Percentiles rank a stretch among this genome's conserved stretches.
Conservation (phyloP, 225 moss, liverwort and hornwort species). For the Rhytidiadelphus loreus region DNA sequence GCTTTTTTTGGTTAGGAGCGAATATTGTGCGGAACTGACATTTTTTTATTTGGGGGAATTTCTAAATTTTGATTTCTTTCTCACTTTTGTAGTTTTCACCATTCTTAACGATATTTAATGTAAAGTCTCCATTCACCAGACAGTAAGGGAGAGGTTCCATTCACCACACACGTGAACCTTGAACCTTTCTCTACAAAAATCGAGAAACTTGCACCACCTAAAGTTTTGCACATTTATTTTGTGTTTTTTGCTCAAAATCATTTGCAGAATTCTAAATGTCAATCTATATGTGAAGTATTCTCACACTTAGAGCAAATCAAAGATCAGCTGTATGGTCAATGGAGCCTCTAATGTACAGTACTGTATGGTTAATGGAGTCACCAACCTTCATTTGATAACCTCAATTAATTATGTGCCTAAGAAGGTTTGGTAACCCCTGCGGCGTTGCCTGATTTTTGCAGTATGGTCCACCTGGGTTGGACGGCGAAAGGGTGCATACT, state of each 20-base stretch:
- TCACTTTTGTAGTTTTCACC: not conserved
- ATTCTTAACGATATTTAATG: not conserved
- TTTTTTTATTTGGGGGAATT: not conserved
- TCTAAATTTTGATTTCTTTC: not conserved
- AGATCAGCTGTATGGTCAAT: not conserved
- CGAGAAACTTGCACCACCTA: not conserved
- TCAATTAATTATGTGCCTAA: not conserved
- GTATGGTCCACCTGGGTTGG: conserved; percentile 75
- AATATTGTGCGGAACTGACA: not conserved
- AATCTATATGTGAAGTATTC: no score
- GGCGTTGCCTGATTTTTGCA: not conserved
- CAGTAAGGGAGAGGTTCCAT: not conserved
- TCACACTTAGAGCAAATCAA: not conserved
- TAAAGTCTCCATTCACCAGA: not conserved
- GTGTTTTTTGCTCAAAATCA: not conserved
- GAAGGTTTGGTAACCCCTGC: not conserved
- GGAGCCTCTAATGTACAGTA: not conserved
- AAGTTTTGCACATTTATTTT: not conserved
- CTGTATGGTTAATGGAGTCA: not conserved
- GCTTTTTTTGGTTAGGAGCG: not conserved
- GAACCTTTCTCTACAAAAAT: not conserved
- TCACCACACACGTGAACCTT: not conserved
- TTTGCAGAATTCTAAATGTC: not conserved
- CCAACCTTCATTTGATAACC: not conserved
- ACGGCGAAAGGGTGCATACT: conserved; percentile 70